phyloP scores from a whole-genome alignment of 1,284 basidiomycete genomes.

The Takashimella tepidaria region DNA sequence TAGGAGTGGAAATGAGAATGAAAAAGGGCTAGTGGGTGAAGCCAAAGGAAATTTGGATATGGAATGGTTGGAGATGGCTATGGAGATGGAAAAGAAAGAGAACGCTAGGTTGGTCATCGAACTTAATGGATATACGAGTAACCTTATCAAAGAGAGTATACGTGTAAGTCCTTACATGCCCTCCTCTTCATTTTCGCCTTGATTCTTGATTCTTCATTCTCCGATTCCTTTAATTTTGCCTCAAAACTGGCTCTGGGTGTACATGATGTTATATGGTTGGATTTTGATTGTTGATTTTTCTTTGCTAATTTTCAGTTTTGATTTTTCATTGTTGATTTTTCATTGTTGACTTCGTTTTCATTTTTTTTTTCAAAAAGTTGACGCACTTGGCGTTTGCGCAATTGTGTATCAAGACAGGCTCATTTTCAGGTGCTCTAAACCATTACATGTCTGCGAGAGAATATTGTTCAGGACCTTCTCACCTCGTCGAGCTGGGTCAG shows the following conservation, averaged over 20 bases:
- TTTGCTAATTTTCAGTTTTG: too few species aligned
- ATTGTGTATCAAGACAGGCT: constrained; percentile 32
- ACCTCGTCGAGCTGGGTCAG: constrained; percentile 37
- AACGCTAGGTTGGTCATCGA: constrained; percentile 32
- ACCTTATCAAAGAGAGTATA: constrained; percentile 45
- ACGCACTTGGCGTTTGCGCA: constrained; percentile 39
- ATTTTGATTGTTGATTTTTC: too few species aligned
- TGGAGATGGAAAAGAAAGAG: constrained; percentile 26
- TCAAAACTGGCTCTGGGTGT: too few species aligned
- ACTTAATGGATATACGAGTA: constrained; percentile 41
- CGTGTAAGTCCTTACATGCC: constrained; percentile 24
- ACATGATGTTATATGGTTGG: too few species aligned
- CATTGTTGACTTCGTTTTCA: too few species aligned
- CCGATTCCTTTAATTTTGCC: too few species aligned
- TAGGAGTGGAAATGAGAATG: too few species aligned
- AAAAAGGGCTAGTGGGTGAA: constrained; percentile 2
- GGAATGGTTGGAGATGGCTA: constrained; percentile 29
- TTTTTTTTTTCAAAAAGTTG: too few species aligned
- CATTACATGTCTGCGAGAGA: constrained; percentile 30
- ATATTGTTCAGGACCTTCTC: constrained; percentile 31
- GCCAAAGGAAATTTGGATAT: constrained; percentile 26
- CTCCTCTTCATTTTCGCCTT: neutral
- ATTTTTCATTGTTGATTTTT: too few species aligned
- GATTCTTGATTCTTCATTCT: too few species aligned
- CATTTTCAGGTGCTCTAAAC: constrained; percentile 22